A percentile compares a stretch with the other conserved stretches of the same genome.
These are phyloP conservation scores for Brassica incana DNA, from an alignment of 345 rosid genomes.

Conservation along the genomic window DNA sequence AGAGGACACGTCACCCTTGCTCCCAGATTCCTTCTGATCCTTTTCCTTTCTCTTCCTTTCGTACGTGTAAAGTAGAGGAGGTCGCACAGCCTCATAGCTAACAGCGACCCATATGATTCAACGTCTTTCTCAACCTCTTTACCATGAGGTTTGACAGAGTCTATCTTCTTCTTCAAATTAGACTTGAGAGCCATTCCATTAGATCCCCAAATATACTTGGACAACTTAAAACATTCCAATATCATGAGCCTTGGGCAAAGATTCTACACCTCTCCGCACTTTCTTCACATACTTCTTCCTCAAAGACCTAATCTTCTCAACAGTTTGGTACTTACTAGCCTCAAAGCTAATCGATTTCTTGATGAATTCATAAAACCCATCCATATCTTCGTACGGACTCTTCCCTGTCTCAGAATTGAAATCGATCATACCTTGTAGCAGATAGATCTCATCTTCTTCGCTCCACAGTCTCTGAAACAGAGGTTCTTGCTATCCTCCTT, in stretches of 20 bases:
- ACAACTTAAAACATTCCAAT: conserved; percentile 18
- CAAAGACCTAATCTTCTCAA: conserved; percentile 37
- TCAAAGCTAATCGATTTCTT: conserved; percentile 33
- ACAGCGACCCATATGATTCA: not conserved
- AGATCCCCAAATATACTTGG: conserved; percentile 42
- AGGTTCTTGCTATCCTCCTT: not conserved
- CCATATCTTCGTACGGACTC: conserved; percentile 32
- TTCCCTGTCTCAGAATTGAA: conserved; percentile 26
- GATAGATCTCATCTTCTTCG: conserved; percentile 42
- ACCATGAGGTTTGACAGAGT: not conserved
- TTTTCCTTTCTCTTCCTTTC: too few relatives aligned
- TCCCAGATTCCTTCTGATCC: too few relatives aligned
- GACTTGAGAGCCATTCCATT: not conserved
- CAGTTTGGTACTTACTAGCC: conserved; percentile 24
- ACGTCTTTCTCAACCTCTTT: not conserved
- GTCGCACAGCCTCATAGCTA: too few relatives aligned
- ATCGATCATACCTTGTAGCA: conserved; percentile 41
- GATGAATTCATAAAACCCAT: conserved; percentile 28
- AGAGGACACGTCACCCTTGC: too few relatives aligned
- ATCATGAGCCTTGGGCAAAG: conserved; percentile 37
- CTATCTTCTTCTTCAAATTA: not conserved
- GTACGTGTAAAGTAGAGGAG: too few relatives aligned
- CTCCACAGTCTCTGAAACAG: conserved; percentile 40
- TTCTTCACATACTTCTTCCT: conserved; percentile 37
- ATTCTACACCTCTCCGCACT: conserved; percentile 3